Percentiles rank a stretch among this genome's conserved stretches.
These are phyloP conservation scores for Jatropha multifida DNA, from an alignment of 441 rosid species.

Conservation along the genomic window DNA sequence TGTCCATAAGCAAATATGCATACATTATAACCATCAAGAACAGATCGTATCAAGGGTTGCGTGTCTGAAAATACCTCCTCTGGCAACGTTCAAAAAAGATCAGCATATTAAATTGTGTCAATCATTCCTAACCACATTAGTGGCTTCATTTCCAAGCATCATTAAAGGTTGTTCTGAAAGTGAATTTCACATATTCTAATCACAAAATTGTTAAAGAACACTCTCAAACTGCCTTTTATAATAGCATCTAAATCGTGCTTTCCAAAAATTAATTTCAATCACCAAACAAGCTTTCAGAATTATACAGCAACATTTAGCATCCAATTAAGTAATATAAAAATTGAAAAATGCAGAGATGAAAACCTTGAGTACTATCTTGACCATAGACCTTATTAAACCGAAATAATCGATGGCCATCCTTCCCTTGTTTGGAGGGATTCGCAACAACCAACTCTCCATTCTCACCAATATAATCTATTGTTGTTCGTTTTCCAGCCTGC, in stretches of 20 bases:
- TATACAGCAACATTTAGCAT: not conserved
- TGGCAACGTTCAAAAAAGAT: conserved; percentile 30
- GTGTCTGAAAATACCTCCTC: conserved; percentile 94
- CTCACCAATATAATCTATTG: conserved; percentile 60
- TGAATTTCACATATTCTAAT: too few species aligned
- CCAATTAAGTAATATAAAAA: not conserved
- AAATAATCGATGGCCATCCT: conserved; percentile 67
- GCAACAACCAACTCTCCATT: conserved; percentile 63
- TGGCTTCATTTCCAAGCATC: too few species aligned
- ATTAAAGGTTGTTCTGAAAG: too few species aligned
- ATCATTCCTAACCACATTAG: too few species aligned
- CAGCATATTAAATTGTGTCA: conserved; percentile 6
- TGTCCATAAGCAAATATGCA: conserved; percentile 98
- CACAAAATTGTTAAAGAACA: too few species aligned
- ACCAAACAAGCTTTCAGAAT: not conserved
- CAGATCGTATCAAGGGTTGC: conserved; percentile 78
- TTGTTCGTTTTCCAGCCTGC: conserved; percentile 45
- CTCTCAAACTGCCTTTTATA: too few species aligned
- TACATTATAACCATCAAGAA: conserved; percentile 87
- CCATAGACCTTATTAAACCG: conserved; percentile 75
- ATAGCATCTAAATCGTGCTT: too few species aligned
- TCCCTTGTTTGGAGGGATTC: conserved; percentile 76
- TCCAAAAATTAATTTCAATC: too few species aligned
- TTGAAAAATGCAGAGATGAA: conserved; percentile 8
- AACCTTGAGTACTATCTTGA: conserved; percentile 82